A percentile compares a stretch with the other conserved stretches of the same genome.
Evolutionary conservation across 2,329 filamentous ascomycete species (phyloP).

Genomic region (Arthrobotrys iridis): DNA sequence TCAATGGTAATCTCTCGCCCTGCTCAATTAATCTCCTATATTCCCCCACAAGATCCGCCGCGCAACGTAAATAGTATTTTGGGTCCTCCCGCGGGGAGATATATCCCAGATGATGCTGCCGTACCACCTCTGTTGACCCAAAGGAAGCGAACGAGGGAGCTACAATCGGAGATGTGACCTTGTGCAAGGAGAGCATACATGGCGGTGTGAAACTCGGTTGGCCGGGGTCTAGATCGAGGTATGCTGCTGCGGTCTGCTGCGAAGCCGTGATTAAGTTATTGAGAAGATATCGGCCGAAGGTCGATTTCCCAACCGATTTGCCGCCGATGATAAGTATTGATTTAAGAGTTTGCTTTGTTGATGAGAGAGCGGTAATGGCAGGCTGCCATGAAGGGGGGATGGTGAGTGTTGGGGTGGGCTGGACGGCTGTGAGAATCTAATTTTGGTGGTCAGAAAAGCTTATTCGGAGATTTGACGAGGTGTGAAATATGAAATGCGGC

Average conservation of each 20-base stretch:
- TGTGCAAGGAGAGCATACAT: conserved; percentile 75
- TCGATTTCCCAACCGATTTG: conserved; percentile 57
- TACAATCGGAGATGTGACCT: conserved; percentile 71
- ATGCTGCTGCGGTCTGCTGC: conserved; percentile 62
- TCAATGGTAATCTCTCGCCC: conserved; percentile 58
- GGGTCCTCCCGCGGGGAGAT: conserved; percentile 73
- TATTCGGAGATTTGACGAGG: neutral
- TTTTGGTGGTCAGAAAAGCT: conserved; percentile 63
- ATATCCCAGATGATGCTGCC: conserved; percentile 74
- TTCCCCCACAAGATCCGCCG: conserved; percentile 70
- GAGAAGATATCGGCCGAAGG: conserved; percentile 52
- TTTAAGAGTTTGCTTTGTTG: conserved; percentile 37
- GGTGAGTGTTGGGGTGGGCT: conserved; percentile 62
- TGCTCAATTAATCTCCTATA: conserved; percentile 62
- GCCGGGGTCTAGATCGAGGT: conserved; percentile 80
- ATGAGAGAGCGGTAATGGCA: conserved; percentile 29
- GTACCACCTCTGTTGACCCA: conserved; percentile 62
- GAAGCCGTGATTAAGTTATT: conserved; percentile 55
- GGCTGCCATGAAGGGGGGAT: conserved; percentile 46
- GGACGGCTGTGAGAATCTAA: conserved; percentile 6
- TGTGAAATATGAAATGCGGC: conserved; percentile 50
- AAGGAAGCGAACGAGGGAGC: conserved; percentile 75
- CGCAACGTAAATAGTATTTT: conserved; percentile 73
- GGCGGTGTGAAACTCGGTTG: conserved; percentile 79
- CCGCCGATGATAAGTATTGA: conserved; percentile 56